These are phyloP conservation scores for Trichophyton schoenleinii DNA, from an alignment of 2,329 filamentous ascomycete species.

Conservation along the genomic window DNA sequence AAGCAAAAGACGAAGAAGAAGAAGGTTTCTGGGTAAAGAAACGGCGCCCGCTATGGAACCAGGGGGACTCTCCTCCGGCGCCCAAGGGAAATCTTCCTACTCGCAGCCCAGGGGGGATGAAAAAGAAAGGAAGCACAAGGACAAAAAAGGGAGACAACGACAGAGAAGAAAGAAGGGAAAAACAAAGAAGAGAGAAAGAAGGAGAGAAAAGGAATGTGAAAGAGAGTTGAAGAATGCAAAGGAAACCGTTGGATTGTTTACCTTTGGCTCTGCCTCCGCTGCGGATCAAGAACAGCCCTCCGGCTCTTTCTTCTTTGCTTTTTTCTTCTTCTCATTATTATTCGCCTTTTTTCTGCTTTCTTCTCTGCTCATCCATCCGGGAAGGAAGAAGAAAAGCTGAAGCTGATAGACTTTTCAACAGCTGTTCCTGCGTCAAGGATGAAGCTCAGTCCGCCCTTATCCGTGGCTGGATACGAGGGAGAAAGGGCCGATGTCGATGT, in stretches of 20 bases:
- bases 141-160: neutral
- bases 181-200: neutral
- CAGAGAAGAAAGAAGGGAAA: neutral
- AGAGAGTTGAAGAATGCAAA: neutral
- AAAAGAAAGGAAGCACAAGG: neutral
- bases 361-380: neutral
- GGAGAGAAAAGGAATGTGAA: neutral
- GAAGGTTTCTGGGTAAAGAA: neutral
- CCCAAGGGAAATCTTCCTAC: neutral
- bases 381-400: neutral
- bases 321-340: neutral
- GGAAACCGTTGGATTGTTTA: constrained; percentile 3
- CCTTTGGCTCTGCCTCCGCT: neutral
- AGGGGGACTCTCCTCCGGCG: neutral
- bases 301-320: neutral
- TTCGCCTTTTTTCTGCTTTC: neutral
- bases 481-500: neutral
- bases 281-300: neutral
- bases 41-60: constrained; percentile 2
- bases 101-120: neutral
- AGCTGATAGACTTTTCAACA: constrained; percentile 2
- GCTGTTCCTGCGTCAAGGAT: constrained; percentile 3
- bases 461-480: constrained; percentile 1
- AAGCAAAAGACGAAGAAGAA: neutral
- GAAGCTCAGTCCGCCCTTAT: constrained; percentile 3